Evolutionary conservation across 495 filamentous ascomycete species (phyloP).

Genomic region (Lepidopterella palustris): DNA sequence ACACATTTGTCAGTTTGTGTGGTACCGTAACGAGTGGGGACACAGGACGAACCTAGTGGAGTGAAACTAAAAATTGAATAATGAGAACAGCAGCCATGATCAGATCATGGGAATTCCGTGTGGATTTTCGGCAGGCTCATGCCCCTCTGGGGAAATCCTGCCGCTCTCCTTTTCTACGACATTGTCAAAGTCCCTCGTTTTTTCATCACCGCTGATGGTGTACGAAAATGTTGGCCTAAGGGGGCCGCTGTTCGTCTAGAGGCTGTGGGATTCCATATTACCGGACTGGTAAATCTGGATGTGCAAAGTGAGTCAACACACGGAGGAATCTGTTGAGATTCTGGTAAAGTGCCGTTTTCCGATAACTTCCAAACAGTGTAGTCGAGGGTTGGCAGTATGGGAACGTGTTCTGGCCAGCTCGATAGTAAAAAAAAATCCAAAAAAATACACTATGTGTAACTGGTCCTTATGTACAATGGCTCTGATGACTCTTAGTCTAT

Average conservation of each 20-base stretch:
- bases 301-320: background rate
- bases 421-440: background rate
- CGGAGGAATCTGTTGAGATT: background rate
- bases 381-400: background rate
- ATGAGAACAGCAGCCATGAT: background rate
- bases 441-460: background rate
- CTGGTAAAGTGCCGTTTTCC: background rate
- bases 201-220: background rate
- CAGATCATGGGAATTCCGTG: background rate
- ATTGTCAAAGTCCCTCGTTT: background rate
- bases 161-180: background rate
- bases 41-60: slow-evolving; percentile 4
- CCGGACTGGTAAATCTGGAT: background rate
- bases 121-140: background rate
- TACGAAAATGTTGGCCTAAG: background rate
- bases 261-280: background rate
- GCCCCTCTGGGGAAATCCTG: background rate
- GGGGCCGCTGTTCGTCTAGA: background rate
- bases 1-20: background rate
- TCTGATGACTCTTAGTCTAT: background rate
- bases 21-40: background rate
- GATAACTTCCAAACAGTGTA: background rate
- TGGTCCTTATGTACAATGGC: background rate
- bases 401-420: background rate
- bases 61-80: background rate